These are phyloP conservation scores for Candida takata DNA, from an alignment of 805 yeast genomes.

Conservation along the genomic window DNA sequence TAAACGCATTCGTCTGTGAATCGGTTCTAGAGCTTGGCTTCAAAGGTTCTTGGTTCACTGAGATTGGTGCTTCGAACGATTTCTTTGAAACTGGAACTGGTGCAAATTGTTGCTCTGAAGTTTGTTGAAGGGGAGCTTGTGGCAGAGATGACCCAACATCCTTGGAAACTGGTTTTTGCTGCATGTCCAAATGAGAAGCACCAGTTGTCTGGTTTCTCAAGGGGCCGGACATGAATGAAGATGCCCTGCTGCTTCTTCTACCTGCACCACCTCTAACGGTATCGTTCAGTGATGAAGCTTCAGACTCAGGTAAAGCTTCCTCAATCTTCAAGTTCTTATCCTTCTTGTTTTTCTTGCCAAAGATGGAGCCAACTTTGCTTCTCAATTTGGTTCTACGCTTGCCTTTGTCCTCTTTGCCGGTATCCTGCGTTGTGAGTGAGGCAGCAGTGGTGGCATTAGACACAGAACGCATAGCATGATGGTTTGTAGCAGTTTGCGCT, in stretches of 20 bases:
- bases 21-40: constrained; percentile 27
- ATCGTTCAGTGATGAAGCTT: constrained; percentile 19
- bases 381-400: constrained; percentile 38
- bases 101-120: constrained; percentile 1
- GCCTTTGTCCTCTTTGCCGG: constrained; percentile 17
- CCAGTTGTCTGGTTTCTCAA: constrained; percentile 3
- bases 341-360: constrained; percentile 53
- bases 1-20: constrained; percentile 9
- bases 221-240: constrained; percentile 15
- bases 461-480: constrained; percentile 7
- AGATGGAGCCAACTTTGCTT: constrained; percentile 71
- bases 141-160: too few species aligned
- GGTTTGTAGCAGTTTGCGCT: constrained; percentile 3
- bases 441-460: constrained; percentile 17
- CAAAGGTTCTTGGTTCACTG: constrained; percentile 29
- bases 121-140: too few species aligned
- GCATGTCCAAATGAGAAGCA: constrained; percentile 4
- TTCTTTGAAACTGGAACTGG: constrained; percentile 10
- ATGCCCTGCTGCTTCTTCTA: constrained; percentile 16
- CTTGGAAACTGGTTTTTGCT: neutral
- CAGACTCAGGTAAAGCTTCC: constrained; percentile 20
- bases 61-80: constrained; percentile 14
- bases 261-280: constrained; percentile 4
- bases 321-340: constrained; percentile 19
- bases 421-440: constrained; percentile 1